Evolutionary conservation across 2,329 filamentous ascomycete genomes (phyloP), one percentile per base, ranked within the genome.

Genomic region (Coniochaeta sp.): DNA sequence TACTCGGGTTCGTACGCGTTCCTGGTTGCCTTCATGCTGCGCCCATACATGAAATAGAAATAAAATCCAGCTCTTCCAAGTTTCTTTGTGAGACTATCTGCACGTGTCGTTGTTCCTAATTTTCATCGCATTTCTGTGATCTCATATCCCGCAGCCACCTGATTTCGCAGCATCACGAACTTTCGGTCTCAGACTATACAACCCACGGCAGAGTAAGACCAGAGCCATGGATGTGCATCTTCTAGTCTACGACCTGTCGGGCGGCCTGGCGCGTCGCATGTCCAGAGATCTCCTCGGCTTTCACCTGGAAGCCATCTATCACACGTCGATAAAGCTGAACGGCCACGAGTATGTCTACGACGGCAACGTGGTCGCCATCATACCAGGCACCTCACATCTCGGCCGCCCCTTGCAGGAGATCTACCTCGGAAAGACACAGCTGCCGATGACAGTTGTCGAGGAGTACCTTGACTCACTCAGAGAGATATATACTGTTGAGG

Each of bases 271-370:
- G 16, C 77, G 78, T 10, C 69, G 84, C 65, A 76, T 85, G 76
- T 85, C 82, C 19, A 72, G 76, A 75, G 73, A 78, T 62, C 65
- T 80, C 59, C 72, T 87, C 10, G 76, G 82, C 17, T 81, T 85
- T 65, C 77, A 82, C 58, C 90, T 97, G 57, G 93, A 98, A 73
- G 95, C 95, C 59, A 86, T 99, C 58, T 98, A 98, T 67, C 95
- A 99, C 73, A 98, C 95, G 0, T 91, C 93, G 0, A 87, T 99
- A 59, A 88, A 96, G 47, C 80, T 98, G 42, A 84, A 87, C 58
- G 87, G 88, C n/a, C 82, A 89, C 57, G 95, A 99, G 74, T 97
- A 96, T 73, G 85, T 93, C 68, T 98, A 93, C 66, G 93, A 96
- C 62, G 87, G 90, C 59, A 91, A 91, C 59, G 89, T 98, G 58